Evolutionary conservation across 441 rosid species (phyloP), one percentile per base, ranked within the genome.

Genomic region (Populus hybrid): DNA sequence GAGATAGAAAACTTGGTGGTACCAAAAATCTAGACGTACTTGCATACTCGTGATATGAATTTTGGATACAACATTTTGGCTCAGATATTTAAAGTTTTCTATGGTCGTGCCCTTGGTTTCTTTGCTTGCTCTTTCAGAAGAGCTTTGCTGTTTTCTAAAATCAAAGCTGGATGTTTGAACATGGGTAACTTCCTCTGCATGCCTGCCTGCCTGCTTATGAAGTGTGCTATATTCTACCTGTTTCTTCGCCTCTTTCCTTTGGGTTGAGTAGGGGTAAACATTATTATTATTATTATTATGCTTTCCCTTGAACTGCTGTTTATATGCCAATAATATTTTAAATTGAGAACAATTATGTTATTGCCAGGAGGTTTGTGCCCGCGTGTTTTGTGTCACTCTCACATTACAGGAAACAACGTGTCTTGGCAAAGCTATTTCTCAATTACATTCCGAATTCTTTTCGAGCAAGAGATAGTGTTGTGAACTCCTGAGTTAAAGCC

Each of bases 1-100:
- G 32, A 67, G 68, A 75, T 46, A 24, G 5, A 19, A n/a, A 69
- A 38, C 10, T 32, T 16, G 50, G 24, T 21, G 67, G 9, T 12
- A n/a, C 18, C 2, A 0, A 57, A 24, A 38, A 24, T 74, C 34
- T 35, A 30, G 68, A 70, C 66, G 67, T 66, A 70, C 75, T 61
- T 72, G 70, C 63, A 5, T 42, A 77, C 67, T 35, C 35, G 75
- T 63, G 38, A 66, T 66, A 16, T 53, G 32, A 30, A 34, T 66
- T 5, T 65, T 38, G 9, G 18, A 65, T 64, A 18, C 36, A 57
- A 50, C 8, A 19, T 1, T 9, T 28, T 53, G 14, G 73, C 19
- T 26, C n/a, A 11, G 9, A 6, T 35, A 21, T 34, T 14, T 6
- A 14, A 64, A 74, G 35, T 40, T 64, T 64, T 4, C 1, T 3